These are phyloP conservation scores for Diphasiastrum complanatum DNA, from an alignment of 83 land plant genomes.

Conservation along the genomic window DNA sequence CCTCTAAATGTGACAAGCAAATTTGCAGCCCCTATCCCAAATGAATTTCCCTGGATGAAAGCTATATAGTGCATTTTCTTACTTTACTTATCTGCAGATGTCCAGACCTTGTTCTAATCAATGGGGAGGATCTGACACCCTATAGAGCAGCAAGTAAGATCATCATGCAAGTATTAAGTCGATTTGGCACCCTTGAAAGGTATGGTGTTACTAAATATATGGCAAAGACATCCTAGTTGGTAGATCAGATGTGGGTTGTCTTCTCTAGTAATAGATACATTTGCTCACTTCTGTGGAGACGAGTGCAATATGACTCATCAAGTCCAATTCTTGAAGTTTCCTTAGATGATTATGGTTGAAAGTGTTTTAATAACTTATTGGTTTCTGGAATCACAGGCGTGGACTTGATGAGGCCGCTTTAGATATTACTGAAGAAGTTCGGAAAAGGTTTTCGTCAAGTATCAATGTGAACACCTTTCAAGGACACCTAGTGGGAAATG, in stretches of 20 bases:
- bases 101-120: constrained; percentile 35
- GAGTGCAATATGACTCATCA: not conserved
- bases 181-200: constrained; percentile 38
- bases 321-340: not conserved
- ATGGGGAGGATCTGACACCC: constrained; percentile 45
- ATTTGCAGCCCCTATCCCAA: no score
- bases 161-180: constrained; percentile 35
- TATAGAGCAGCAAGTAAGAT: constrained; percentile 43
- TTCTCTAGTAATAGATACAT: not conserved
- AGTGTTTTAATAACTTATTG: no score
- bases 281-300: not conserved
- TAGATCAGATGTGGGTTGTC: no score
- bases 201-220: constrained; percentile 1
- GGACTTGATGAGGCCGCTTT: constrained; percentile 43
- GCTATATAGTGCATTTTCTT: no score
- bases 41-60: no score
- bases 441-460: constrained; percentile 14
- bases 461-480: constrained; percentile 2
- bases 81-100: constrained; percentile 18
- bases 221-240: no score
- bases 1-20: not conserved
- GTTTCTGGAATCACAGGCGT: constrained; percentile 18
- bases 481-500: constrained; percentile 27
- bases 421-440: constrained; percentile 34
- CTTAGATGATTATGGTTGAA: no score